Evolutionary conservation across 345 rosid genomes (phyloP).

Genomic region (Brassica nigra): DNA sequence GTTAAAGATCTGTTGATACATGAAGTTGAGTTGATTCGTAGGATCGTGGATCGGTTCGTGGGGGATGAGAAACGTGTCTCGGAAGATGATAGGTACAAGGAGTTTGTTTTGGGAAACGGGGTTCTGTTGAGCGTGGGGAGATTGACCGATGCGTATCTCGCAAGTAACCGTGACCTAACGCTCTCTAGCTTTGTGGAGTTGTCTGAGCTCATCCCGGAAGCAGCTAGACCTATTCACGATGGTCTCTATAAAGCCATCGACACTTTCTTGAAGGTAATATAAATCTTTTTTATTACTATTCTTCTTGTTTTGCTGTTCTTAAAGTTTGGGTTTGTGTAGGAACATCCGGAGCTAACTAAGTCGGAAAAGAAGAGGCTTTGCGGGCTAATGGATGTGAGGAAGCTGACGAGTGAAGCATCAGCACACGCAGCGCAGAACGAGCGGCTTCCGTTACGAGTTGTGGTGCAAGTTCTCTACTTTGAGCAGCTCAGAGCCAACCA

Average conservation of each 20-base stretch:
- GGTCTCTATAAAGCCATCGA: constrained; percentile 85
- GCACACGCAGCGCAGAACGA: constrained; percentile 92
- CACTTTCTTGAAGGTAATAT: constrained; percentile 65
- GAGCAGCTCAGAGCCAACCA: constrained; percentile 77
- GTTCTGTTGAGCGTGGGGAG: constrained; percentile 64
- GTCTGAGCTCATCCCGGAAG: constrained; percentile 60
- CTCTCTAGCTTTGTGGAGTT: constrained; percentile 58
- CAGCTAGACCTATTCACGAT: constrained; percentile 77
- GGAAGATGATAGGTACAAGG: constrained; percentile 47
- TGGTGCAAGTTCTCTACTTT: constrained; percentile 87
- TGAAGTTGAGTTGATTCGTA: constrained; percentile 66
- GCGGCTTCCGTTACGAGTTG: constrained; percentile 78
- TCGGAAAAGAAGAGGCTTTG: constrained; percentile 75
- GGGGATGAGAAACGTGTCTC: constrained; percentile 44
- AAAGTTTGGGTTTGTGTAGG: constrained; percentile 46
- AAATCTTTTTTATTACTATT: background rate
- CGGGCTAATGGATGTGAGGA: constrained; percentile 78
- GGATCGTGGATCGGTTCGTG: constrained; percentile 54
- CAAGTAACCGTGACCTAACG: constrained; percentile 48
- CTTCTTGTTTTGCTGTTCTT: background rate
- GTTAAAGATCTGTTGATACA: constrained; percentile 69
- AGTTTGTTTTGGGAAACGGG: constrained; percentile 52
- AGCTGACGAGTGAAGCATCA: constrained; percentile 68
- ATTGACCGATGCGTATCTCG: constrained; percentile 70
- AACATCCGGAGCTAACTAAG: constrained; percentile 66